Evolutionary conservation across 805 yeast species (phyloP).

Genomic region (Saccharomycopsis javanensis): DNA sequence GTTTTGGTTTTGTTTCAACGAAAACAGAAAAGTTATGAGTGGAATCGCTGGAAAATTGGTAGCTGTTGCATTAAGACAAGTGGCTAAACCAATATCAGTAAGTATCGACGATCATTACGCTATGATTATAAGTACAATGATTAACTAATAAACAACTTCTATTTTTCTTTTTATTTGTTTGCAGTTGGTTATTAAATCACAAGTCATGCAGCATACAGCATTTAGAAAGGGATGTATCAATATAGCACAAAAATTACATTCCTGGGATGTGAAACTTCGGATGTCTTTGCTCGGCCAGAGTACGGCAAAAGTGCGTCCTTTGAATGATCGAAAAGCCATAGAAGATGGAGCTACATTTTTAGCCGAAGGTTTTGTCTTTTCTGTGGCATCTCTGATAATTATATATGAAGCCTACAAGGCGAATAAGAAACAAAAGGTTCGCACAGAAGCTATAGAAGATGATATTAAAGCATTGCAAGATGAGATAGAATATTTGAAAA

Average conservation of each 20-base stretch:
- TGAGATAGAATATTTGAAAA: conserved; percentile 51
- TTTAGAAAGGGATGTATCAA: conserved; percentile 55
- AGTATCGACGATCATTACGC: conserved; percentile 21
- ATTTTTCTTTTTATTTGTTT: not conserved
- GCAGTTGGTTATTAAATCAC: conserved; percentile 42
- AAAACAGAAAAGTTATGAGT: conserved; percentile 36
- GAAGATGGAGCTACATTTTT: conserved; percentile 74
- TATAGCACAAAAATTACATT: conserved; percentile 65
- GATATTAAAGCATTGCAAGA: conserved; percentile 62
- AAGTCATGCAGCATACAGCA: conserved; percentile 61
- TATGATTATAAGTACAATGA: too few species aligned
- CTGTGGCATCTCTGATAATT: conserved; percentile 71
- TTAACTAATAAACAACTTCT: not conserved
- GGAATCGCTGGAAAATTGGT: conserved; percentile 67
- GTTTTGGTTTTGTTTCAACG: not conserved
- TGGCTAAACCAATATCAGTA: conserved; percentile 71
- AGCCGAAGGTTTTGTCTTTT: conserved; percentile 67
- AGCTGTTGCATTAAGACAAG: conserved; percentile 59
- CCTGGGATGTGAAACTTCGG: conserved; percentile 52
- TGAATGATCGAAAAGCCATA: conserved; percentile 73
- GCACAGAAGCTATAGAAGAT: conserved; percentile 60
- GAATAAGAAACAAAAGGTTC: conserved; percentile 48
- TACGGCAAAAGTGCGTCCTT: conserved; percentile 49
- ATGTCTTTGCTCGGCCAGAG: conserved; percentile 48
- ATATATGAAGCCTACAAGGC: conserved; percentile 63